Evolutionary conservation across 164 flowering plant genomes (phyloP).

Genomic region (Vitis cinerea): DNA sequence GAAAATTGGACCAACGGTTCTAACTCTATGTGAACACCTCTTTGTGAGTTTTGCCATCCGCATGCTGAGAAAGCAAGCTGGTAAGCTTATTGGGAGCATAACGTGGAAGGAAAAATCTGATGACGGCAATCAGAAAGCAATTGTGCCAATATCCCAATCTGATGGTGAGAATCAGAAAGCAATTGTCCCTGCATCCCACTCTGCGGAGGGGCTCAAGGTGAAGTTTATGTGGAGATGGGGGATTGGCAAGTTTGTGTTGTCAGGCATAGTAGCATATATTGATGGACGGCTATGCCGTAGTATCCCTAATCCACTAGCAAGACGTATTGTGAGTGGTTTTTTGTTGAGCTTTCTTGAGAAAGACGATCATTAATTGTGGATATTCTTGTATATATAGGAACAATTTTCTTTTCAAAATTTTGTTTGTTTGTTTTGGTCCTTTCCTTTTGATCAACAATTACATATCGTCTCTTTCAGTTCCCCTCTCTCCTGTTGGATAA

Average conservation of each 20-base stretch:
- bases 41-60: constrained; percentile 85
- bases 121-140: constrained; percentile 20
- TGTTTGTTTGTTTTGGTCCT: no score
- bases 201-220: constrained; percentile 20
- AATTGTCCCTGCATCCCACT: constrained; percentile 20
- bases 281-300: constrained; percentile 91
- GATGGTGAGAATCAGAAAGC: constrained; percentile 22
- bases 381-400: no score
- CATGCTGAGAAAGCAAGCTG: constrained; percentile 59
- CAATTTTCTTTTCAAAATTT: no score
- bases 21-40: constrained; percentile 85
- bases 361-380: constrained; percentile 25
- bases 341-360: constrained; percentile 83
- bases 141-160: constrained; percentile 15
- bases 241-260: constrained; percentile 58
- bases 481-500: no score
- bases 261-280: constrained; percentile 78
- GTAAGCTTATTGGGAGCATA: constrained; percentile 28
- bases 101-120: constrained; percentile 31
- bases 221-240: constrained; percentile 56
- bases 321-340: constrained; percentile 92
- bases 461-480: no score
- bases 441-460: no score
- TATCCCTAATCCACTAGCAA: constrained; percentile 74
- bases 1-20: constrained; percentile 79